Conservation (phyloP, 1,139 yeast genomes). For the Debaryomyces fabryi region DNA sequence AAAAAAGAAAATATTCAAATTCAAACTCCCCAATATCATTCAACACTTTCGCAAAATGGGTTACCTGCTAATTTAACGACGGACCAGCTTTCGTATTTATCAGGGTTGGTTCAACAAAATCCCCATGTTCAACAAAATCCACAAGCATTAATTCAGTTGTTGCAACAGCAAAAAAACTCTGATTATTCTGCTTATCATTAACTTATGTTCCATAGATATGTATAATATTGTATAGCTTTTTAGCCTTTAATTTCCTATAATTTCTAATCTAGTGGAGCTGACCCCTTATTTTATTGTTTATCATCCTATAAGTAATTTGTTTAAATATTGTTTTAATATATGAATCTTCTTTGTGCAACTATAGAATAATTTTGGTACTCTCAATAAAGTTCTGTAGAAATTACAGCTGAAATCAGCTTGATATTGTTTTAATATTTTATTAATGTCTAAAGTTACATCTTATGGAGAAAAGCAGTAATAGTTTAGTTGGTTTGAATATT, state of each 20-base stretch:
- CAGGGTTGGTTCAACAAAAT: constrained; percentile 23
- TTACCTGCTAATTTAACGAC: constrained; percentile 10
- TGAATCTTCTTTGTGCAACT: constrained; percentile 6
- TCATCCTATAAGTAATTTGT: background rate
- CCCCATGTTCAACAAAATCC: constrained; percentile 28
- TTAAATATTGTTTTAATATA: constrained; percentile 1
- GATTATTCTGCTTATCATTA: constrained; percentile 3
- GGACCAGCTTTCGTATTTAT: constrained; percentile 19
- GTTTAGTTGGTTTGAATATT: background rate
- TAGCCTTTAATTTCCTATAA: background rate
- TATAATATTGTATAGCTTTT: constrained; percentile 1
- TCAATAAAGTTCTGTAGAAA: background rate
- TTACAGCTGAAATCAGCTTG: background rate
- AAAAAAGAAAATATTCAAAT: constrained; percentile 2
- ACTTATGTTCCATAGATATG: constrained; percentile 1
- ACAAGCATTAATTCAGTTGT: constrained; percentile 21
- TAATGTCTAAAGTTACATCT: background rate
- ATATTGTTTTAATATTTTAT: background rate
- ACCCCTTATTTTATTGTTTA: background rate
- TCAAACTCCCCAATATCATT: constrained; percentile 5
- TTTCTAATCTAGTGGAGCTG: background rate
- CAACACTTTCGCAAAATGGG: background rate
- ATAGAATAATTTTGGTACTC: background rate
- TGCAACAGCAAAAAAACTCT: constrained; percentile 17
- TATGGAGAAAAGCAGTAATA: constrained; percentile 1